Percentiles rank a stretch among this genome's conserved stretches.
Conservation (phyloP, 2,329 filamentous ascomycete genomes). For the Sarocladium brachiariae region DNA sequence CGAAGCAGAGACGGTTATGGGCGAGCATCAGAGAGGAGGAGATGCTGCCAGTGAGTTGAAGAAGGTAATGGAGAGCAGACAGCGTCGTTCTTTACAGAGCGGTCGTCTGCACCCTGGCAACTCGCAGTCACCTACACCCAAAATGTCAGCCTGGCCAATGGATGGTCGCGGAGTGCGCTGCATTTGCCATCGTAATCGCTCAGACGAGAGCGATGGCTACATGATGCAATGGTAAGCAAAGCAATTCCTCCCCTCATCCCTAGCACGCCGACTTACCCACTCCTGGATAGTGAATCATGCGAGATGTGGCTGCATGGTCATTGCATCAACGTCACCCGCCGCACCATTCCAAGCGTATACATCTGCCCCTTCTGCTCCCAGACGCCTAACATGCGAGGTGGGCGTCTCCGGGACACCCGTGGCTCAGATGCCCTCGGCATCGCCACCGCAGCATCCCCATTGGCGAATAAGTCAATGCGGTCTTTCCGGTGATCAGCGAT, state of each 20-base stretch:
- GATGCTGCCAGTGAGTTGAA: conserved; percentile 55
- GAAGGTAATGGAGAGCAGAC: conserved; percentile 48
- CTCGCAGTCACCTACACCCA: conserved; percentile 40
- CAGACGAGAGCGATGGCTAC: conserved; percentile 42
- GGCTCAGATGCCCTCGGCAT: conserved; percentile 21
- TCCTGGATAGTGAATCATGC: conserved; percentile 49
- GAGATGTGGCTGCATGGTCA: conserved; percentile 59
- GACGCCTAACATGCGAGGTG: conserved; percentile 46
- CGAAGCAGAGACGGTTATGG: conserved; percentile 52
- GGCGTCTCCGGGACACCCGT: conserved; percentile 38
- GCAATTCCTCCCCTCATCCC: background rate
- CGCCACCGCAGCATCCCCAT: conserved; percentile 27
- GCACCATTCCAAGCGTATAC: conserved; percentile 53
- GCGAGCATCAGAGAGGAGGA: conserved; percentile 35
- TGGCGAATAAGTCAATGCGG: conserved; percentile 36
- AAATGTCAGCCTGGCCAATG: conserved; percentile 30
- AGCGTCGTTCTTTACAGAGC: conserved; percentile 15
- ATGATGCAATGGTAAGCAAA: conserved; percentile 56
- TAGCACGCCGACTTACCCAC: conserved; percentile 9
- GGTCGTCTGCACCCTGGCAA: conserved; percentile 5
- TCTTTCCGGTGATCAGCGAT: conserved; percentile 29
- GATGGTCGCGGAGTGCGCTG: conserved; percentile 45
- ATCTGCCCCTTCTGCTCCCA: conserved; percentile 58
- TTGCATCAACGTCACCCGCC: conserved; percentile 52
- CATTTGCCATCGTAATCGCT: conserved; percentile 42